These are phyloP conservation scores for Russula olivacea DNA, from an alignment of 768 basidiomycete genomes.

Conservation along the genomic window DNA sequence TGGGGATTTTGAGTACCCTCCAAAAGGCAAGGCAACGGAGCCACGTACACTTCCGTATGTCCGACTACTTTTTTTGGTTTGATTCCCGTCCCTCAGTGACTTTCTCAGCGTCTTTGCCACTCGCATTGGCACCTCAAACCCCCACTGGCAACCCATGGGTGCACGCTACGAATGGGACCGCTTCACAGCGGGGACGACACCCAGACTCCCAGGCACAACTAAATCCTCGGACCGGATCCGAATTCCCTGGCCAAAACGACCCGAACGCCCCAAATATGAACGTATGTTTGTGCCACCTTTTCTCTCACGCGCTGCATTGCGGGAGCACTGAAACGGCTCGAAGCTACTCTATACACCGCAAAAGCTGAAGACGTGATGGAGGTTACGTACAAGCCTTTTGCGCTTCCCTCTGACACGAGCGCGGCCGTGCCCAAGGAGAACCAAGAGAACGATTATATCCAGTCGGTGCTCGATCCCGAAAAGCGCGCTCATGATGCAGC, in stretches of 20 bases:
- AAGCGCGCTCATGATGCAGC: conserved; percentile 43
- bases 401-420: conserved; percentile 33
- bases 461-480: conserved; percentile 40
- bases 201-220: conserved; percentile 42
- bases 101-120: conserved; percentile 65
- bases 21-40: conserved; percentile 30
- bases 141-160: conserved; percentile 51
- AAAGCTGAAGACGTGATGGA: conserved; percentile 50
- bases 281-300: conserved; percentile 34
- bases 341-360: conserved; percentile 65
- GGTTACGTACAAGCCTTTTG: conserved; percentile 66
- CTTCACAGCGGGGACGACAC: conserved; percentile 59
- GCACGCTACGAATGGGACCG: conserved; percentile 69
- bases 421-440: conserved; percentile 36
- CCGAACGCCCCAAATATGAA: conserved; percentile 38
- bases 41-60: conserved; percentile 31
- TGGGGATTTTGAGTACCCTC: conserved; percentile 56
- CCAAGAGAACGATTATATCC: conserved; percentile 53
- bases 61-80: background rate
- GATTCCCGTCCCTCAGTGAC: background rate
- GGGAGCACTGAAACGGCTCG: conserved; percentile 11
- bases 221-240: conserved; percentile 31
- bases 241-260: conserved; percentile 67
- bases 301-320: background rate
- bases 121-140: conserved; percentile 55